Base-by-base conservation (phyloP, 208 protist genomes). In the Leishmania lainsoni region DNA sequence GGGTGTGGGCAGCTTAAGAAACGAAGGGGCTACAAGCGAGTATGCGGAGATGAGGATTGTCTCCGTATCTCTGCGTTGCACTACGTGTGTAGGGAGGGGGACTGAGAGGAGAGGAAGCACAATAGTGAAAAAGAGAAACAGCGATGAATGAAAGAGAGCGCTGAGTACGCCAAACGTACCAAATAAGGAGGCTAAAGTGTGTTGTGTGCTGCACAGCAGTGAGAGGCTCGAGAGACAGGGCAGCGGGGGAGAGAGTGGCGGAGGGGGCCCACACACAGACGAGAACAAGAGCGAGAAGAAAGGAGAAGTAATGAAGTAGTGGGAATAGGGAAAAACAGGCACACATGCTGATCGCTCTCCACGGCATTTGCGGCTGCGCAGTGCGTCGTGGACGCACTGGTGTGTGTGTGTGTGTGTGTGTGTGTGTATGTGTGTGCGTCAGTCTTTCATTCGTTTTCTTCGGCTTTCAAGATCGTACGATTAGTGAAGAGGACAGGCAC, bases 251-350 rank as follows among this genome's bases (percentile, higher is more conserved):
- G 39, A 0, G 20, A 71, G 72, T 12, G 52, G 54, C 26, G 8
- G n/a, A 65, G 48, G 16, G 8, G 5, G 22, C 61, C 54, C 20
- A 72, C 35, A 72, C 35, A 82, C 26, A 48, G 29, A 6, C 29
- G 20, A 45, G 29, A 66, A 39, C 29, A 9, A 29, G 32, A 54
- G 35, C 76, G 29, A 42, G 29, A 54, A 81, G 78, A 17, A 69
- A 59, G 71, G 45, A 54, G 81, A 69, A 71, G 80, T 8, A 80
- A 22, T 56, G 54, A 82, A 35, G 29, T 22, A 49, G 71, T 16
- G 71, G 32, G 26, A 35, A 26, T n/a, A 77, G 45, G 42, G 49
- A 29, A 66, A n/a, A 35, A 14, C 29, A 3, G 29, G 61, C 61
- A 10, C n/a, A 66, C 0, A 5, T 29, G 12, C 61, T 22, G 26